Base-by-base conservation (phyloP, 306 rosid genomes). In the Pyrus pyrifolia region DNA sequence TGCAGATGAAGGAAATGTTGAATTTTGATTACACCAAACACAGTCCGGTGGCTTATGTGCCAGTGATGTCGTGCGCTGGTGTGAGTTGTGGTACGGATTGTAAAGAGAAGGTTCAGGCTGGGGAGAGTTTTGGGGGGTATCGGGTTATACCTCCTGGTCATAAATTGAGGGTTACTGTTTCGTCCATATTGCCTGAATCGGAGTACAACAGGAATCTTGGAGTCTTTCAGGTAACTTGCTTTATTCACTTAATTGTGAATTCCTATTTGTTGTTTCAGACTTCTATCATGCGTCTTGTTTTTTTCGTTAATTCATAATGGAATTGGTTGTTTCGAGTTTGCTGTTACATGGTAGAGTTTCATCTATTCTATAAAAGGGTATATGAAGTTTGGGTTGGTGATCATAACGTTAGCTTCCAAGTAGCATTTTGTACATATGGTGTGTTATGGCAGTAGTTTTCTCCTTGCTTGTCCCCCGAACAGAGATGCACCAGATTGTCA, bases 201-300 rank as follows among this genome's bases (percentile, higher is more conserved):
- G 90, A 86, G 78, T 91, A 89, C 76, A 91, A 94, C 86, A 83
- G 83, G 86, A 90, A 88, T 78, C 94, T 94, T 22, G 98, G 97
- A 74, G 46, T 90, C 40, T 94, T 94, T 80, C 98, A 88, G 96
- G 96, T 87, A 81, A 46, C 19, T 78, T 57, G 21, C 62, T 77
- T 67, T 25, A 35, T 72, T 84, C 33, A 55, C 19, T 58, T 76
- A 63, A 49, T 68, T 65, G 70, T 10, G 53, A 31, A 27, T 35
- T 58, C 65, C 74, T 6, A n/a, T 29, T 70, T 71, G 45, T 78
- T 63, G 45, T 55, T n/a, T 11, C 59, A 38, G 38, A 23, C 25
- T 74, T 17, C 11, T 64, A 6, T 59, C 46, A 1, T n/a, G 40
- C 7, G 19, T 45, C 61, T 55, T 80, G 60, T 27, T 33, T 12